phyloP scores from a whole-genome alignment of 140 eudicot genomes.

The Flaveria floridana region DNA sequence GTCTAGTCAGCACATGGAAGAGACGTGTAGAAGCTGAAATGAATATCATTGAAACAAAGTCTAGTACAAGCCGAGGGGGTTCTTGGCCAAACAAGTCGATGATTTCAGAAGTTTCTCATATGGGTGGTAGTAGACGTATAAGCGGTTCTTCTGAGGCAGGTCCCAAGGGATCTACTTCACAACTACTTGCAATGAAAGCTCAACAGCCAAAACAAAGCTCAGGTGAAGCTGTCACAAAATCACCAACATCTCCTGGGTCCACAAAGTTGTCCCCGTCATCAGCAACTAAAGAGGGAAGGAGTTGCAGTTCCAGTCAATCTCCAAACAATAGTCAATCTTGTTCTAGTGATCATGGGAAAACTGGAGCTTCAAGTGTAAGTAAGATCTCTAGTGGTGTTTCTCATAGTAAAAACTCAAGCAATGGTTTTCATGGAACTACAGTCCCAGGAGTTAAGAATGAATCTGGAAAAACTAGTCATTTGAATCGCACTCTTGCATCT shows the following conservation, averaged over 20 bases:
- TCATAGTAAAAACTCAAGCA: conserved; percentile 51
- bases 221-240: conserved; percentile 46
- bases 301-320: conserved; percentile 62
- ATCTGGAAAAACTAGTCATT: conserved; percentile 41
- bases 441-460: conserved; percentile 56
- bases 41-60: conserved; percentile 61
- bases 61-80: conserved; percentile 57
- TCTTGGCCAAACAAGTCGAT: conserved; percentile 68
- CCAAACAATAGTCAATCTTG: conserved; percentile 68
- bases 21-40: conserved; percentile 91
- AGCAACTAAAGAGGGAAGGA: conserved; percentile 54
- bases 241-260: conserved; percentile 50
- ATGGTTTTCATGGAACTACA: conserved; percentile 49
- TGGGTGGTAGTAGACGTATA: conserved; percentile 48
- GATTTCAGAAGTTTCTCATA: conserved; percentile 56
- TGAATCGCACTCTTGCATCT: conserved; percentile 31
- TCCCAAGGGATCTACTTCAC: conserved; percentile 48
- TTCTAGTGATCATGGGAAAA: conserved; percentile 52
- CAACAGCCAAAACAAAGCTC: conserved; percentile 42
- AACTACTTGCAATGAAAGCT: conserved; percentile 48
- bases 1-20: conserved; percentile 85
- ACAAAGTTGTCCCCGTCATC: conserved; percentile 40
- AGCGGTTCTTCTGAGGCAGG: conserved; percentile 52
- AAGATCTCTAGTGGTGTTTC: conserved; percentile 49
- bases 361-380: conserved; percentile 37